A percentile compares a stretch with the other conserved stretches of the same genome.
Conservation (phyloP, 805 yeast genomes). For the Wickerhamiella siamensis region DNA sequence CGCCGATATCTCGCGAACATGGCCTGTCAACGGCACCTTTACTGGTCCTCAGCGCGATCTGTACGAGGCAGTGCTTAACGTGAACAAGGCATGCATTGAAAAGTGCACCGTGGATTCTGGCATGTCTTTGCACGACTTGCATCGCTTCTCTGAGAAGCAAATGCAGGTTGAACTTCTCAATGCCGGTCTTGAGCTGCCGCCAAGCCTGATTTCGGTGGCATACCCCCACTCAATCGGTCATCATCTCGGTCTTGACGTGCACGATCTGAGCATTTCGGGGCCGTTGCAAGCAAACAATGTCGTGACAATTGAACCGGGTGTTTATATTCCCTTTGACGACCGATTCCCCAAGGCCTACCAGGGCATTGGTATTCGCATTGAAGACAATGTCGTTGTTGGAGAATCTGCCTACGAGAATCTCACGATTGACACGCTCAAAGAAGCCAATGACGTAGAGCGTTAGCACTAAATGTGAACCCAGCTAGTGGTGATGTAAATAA, state of each 20-base stretch:
- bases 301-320: constrained; percentile 89
- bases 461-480: constrained; percentile 1
- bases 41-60: constrained; percentile 67
- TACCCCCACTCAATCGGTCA: constrained; percentile 97
- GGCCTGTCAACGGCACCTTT: constrained; percentile 78
- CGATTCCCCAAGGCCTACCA: constrained; percentile 65
- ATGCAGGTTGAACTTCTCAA: constrained; percentile 54
- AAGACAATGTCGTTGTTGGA: constrained; percentile 85
- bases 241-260: constrained; percentile 78
- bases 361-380: constrained; percentile 87
- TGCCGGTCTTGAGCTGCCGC: constrained; percentile 43
- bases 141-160: constrained; percentile 45
- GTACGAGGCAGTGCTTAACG: constrained; percentile 76
- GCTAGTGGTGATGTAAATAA: too few species aligned
- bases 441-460: constrained; percentile 61
- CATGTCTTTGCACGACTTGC: constrained; percentile 57
- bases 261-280: constrained; percentile 20
- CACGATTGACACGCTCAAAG: constrained; percentile 77
- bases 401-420: constrained; percentile 40
- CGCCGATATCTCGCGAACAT: constrained; percentile 89
- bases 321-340: constrained; percentile 65
- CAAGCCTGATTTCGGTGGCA: constrained; percentile 27
- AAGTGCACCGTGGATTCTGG: constrained; percentile 42
- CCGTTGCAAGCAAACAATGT: constrained; percentile 56
- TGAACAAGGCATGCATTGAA: constrained; percentile 64